Conservation (phyloP, 768 basidiomycete genomes). For the Grammothele lineata region DNA sequence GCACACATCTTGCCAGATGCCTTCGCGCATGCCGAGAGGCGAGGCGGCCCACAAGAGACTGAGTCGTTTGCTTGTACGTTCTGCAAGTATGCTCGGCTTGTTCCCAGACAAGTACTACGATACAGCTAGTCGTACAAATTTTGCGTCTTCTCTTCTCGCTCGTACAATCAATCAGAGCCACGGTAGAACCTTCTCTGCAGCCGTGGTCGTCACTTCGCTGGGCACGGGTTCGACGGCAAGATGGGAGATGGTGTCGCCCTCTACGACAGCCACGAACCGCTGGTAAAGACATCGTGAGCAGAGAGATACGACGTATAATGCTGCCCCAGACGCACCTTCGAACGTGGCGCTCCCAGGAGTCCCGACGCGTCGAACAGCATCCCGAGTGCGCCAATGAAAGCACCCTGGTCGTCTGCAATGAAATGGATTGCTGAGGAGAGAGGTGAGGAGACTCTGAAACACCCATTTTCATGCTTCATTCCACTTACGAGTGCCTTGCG, state of each 20-base stretch:
- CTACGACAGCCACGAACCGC: constrained; percentile 62
- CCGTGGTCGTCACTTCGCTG: constrained; percentile 35
- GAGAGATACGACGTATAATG: no score
- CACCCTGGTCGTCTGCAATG: constrained; percentile 55
- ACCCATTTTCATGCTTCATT: constrained; percentile 27
- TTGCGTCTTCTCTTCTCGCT: no score
- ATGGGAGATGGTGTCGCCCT: constrained; percentile 64
- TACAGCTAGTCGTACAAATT: no score
- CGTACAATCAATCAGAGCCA: constrained; percentile 23
- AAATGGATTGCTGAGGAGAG: constrained; percentile 30
- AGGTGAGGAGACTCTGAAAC: no score
- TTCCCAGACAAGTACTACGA: no score
- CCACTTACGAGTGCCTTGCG: constrained; percentile 49
- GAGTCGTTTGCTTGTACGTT: no score
- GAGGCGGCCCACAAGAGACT: no score
- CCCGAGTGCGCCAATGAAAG: constrained; percentile 36
- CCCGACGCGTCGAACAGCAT: constrained; percentile 45
- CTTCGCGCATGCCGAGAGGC: no score
- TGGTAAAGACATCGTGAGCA: constrained; percentile 33
- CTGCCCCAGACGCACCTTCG: constrained; percentile 34
- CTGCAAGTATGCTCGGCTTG: no score
- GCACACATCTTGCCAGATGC: no score
- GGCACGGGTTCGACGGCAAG: constrained; percentile 43
- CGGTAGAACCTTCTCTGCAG: constrained; percentile 39
- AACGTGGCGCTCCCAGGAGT: constrained; percentile 61